Percentiles rank a stretch among this genome's conserved stretches.
These are phyloP conservation scores for Scheffersomyces lignicola DNA, from an alignment of 1,139 yeast genomes.

Conservation along the genomic window DNA sequence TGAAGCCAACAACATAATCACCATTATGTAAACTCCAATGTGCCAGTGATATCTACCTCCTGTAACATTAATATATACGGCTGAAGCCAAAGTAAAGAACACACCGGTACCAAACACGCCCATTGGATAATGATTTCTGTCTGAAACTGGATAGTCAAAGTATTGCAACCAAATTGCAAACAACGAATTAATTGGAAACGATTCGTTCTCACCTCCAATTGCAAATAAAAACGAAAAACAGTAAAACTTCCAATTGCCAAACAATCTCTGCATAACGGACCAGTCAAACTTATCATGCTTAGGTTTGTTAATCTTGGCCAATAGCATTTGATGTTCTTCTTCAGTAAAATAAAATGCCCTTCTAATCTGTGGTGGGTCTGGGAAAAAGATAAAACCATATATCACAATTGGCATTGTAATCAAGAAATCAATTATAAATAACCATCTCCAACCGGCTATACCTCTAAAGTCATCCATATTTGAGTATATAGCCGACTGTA, in stretches of 20 bases:
- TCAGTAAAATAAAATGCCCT: constrained; percentile 34
- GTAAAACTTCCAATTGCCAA: constrained; percentile 63
- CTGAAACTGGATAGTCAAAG: constrained; percentile 42
- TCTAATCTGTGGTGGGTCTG: constrained; percentile 55
- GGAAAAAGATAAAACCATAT: constrained; percentile 56
- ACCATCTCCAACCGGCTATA: constrained; percentile 41
- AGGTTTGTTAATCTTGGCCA: constrained; percentile 35
- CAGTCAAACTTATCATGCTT: constrained; percentile 38
- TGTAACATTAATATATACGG: constrained; percentile 48
- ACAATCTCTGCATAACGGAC: constrained; percentile 46
- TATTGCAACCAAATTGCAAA: constrained; percentile 53
- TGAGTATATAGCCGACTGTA: constrained; percentile 37
- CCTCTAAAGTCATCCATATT: constrained; percentile 32
- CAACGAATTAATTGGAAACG: constrained; percentile 52
- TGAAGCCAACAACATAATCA: constrained; percentile 41
- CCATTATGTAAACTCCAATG: constrained; percentile 44
- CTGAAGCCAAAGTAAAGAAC: constrained; percentile 43
- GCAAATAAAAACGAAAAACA: constrained; percentile 55
- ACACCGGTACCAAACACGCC: constrained; percentile 58
- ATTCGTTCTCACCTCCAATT: constrained; percentile 60
- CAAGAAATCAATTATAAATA: constrained; percentile 36
- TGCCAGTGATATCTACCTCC: constrained; percentile 55
- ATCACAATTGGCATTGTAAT: constrained; percentile 49
- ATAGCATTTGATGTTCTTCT: constrained; percentile 35
- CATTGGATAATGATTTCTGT: constrained; percentile 57